Conservation (phyloP, 2,329 filamentous ascomycete genomes). For the Cercospora sesami region DNA sequence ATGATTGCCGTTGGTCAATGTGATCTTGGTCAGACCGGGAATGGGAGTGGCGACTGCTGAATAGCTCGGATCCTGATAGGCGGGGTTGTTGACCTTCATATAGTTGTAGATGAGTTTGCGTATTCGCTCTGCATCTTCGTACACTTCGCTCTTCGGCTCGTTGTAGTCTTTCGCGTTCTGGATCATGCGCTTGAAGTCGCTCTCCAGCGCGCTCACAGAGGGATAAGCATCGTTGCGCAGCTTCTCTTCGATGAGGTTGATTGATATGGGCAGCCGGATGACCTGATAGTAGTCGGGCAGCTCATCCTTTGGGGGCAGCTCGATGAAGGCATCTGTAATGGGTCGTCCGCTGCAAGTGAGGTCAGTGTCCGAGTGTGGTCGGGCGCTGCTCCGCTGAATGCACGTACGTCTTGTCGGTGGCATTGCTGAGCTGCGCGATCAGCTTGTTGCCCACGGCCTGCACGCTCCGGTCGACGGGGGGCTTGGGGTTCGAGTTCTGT, state of each 20-base stretch:
- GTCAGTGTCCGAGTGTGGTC: constrained; percentile 14
- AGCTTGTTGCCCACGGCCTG: constrained; percentile 67
- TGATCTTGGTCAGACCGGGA: constrained; percentile 45
- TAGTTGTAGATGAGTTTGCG: constrained; percentile 83
- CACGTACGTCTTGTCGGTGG: constrained; percentile 77
- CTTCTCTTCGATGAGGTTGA: constrained; percentile 74
- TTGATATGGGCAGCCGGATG: constrained; percentile 74
- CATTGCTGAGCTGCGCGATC: constrained; percentile 71
- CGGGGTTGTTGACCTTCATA: constrained; percentile 84
- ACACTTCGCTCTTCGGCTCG: constrained; percentile 68
- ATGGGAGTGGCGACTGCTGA: constrained; percentile 72
- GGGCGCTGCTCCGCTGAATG: not conserved
- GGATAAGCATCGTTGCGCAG: constrained; percentile 68
- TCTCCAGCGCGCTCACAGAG: constrained; percentile 72
- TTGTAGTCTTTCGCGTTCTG: constrained; percentile 85
- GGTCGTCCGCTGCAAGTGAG: constrained; percentile 60
- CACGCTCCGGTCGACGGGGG: constrained; percentile 40
- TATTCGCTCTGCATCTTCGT: constrained; percentile 81
- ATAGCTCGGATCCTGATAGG: constrained; percentile 69
- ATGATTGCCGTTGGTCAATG: constrained; percentile 19
- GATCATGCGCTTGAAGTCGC: constrained; percentile 84
- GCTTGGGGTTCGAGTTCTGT: constrained; percentile 35
- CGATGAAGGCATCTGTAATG: constrained; percentile 74
- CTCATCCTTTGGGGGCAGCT: constrained; percentile 54
- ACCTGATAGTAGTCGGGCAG: constrained; percentile 75